A percentile compares a stretch with the other conserved stretches of the same genome.
phyloP scores from a whole-genome alignment of 2,329 filamentous ascomycete species.

The Ilyonectria sp. region DNA sequence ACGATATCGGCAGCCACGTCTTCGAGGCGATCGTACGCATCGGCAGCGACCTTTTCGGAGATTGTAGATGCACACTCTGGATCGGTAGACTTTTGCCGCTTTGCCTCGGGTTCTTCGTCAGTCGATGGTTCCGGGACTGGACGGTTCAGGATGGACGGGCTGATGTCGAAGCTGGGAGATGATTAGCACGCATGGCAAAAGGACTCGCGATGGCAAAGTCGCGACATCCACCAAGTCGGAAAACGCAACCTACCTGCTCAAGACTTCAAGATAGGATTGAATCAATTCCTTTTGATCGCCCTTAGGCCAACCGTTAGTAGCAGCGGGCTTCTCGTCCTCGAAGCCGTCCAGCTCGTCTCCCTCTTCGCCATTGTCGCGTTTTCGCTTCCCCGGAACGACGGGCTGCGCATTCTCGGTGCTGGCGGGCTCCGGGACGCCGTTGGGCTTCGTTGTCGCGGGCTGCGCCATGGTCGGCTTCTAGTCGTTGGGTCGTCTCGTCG shows the following conservation, averaged over 20 bases:
- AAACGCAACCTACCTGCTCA: conserved; percentile 55
- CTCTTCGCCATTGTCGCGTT: conserved; percentile 68
- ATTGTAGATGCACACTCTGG: conserved; percentile 60
- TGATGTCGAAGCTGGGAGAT: conserved; percentile 66
- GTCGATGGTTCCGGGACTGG: conserved; percentile 61
- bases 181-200: conserved; percentile 48
- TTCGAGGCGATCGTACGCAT: conserved; percentile 73
- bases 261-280: conserved; percentile 55
- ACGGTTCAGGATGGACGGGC: conserved; percentile 69
- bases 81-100: conserved; percentile 72
- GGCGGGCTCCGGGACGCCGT: conserved; percentile 59
- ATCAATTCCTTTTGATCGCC: conserved; percentile 55
- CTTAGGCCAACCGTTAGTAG: conserved; percentile 44
- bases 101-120: conserved; percentile 68
- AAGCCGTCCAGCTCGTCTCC: conserved; percentile 50
- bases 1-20: conserved; percentile 74
- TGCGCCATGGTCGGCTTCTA: conserved; percentile 58
- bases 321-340: conserved; percentile 45
- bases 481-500: conserved; percentile 45
- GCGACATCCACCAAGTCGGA: conserved; percentile 25
- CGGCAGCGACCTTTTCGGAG: conserved; percentile 66
- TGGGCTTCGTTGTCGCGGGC: conserved; percentile 56
- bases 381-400: conserved; percentile 66
- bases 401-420: conserved; percentile 51
- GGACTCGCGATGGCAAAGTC: conserved; percentile 30